A percentile compares a stretch with the other conserved stretches of the same genome.
Evolutionary conservation across 2,329 filamentous ascomycete species (phyloP).

Genomic region (Hymenoscyphus occultus): DNA sequence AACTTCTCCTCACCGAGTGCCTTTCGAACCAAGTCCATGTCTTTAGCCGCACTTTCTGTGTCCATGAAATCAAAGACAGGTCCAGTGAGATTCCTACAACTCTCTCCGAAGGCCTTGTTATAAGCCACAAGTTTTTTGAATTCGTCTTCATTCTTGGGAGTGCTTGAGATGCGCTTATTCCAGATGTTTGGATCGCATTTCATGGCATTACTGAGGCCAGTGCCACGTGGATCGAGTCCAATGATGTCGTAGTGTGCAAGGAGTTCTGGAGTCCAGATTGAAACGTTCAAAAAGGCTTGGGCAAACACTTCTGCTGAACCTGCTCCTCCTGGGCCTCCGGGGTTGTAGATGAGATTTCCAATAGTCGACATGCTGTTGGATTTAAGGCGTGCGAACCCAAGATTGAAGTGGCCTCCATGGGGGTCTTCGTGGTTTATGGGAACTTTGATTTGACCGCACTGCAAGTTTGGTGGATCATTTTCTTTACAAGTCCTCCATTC

Average conservation of each 20-base stretch:
- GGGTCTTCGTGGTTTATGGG: conserved; percentile 37
- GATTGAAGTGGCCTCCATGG: conserved; percentile 31
- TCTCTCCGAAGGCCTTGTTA: conserved; percentile 41
- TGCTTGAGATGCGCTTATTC: conserved; percentile 38
- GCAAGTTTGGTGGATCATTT: conserved; percentile 1
- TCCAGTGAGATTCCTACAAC: conserved; percentile 41
- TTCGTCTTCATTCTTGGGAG: conserved; percentile 40
- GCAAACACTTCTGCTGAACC: conserved; percentile 32
- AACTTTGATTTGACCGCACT: conserved; percentile 22
- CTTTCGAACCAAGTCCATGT: conserved; percentile 36
- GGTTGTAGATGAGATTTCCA: conserved; percentile 43
- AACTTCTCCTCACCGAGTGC: conserved; percentile 39
- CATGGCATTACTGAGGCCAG: conserved; percentile 41
- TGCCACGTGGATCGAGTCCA: conserved; percentile 44
- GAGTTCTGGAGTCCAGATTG: background rate
- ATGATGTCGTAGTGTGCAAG: conserved; percentile 38
- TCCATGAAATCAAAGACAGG: conserved; percentile 43
- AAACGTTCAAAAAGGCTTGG: conserved; percentile 28
- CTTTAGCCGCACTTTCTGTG: conserved; percentile 33
- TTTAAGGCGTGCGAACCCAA: conserved; percentile 31
- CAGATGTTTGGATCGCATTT: conserved; percentile 40
- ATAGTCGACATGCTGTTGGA: conserved; percentile 20
- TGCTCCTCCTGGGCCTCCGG: conserved; percentile 41
- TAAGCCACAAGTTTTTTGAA: conserved; percentile 39
- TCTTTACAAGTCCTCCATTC: conserved; percentile 4